Evolutionary conservation across 164 flowering plant genomes (phyloP), one percentile per base, ranked within the genome.

Genomic region (Umbilicus rupestris): DNA sequence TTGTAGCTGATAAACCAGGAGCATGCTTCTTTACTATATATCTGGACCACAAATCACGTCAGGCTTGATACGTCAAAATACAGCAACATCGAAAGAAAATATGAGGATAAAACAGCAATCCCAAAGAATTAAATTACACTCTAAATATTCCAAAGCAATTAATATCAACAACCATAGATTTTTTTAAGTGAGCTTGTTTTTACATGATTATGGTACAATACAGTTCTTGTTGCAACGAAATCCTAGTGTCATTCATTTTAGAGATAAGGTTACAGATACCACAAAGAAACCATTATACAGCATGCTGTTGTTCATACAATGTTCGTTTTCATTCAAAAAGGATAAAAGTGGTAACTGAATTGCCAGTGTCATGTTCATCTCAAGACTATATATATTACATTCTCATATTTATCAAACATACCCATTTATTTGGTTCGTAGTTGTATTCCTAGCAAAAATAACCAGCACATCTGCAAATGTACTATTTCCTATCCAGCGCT

Each of bases 401-500:
- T 10, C 26, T 55, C 11, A 6, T 22, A 15, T 22, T 55, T 12
- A 22, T 62, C 22, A 8, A 10, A 31, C 73, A 60, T 78, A 90
- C 99, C 95, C 97, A 78, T 91, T 94, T 76, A 94, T 89, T 75
- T 89, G 95, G 72, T 85, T 87, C 26, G 92, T 85, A 16, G 78
- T 46, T 50, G 87, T 82, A 81, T 94, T 91, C 76, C 96, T 79
- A 3, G 97, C 96, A 79, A 89, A 89, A 66, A 94, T 76, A 70
- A 94, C 80, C 76, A 94, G 68, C 41, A 94, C 47, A 77, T 94
- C 99, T 12, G 97, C 96, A 82, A 94, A 94, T n/a, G 97, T 91
- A 73, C 96, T 85, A 68, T 94, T 94, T 63, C 97, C 97, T 55
- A 94, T 94, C 99, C 97, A 94, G 7, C 97, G 93, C 70, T 94